These are phyloP conservation scores for Inosperma sp. DNA, from an alignment of 768 basidiomycete species.

Conservation along the genomic window DNA sequence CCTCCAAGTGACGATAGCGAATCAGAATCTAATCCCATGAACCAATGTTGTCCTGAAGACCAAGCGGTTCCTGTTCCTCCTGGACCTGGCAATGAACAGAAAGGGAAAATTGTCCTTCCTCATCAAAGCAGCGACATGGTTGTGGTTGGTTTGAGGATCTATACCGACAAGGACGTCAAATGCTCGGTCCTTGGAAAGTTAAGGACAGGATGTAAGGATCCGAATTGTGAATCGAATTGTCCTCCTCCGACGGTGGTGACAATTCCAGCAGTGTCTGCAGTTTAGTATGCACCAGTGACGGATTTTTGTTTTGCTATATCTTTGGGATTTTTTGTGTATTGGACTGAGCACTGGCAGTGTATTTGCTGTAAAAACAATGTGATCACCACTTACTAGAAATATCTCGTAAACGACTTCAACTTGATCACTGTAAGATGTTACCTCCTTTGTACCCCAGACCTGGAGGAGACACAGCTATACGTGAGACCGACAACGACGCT, in stretches of 20 bases:
- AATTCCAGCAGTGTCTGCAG: not conserved
- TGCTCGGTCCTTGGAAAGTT: conserved; percentile 31
- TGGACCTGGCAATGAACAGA: too few species aligned
- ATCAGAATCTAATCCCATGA: too few species aligned
- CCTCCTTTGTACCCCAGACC: conserved; percentile 14
- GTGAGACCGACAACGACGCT: conserved; percentile 80
- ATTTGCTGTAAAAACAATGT: not conserved
- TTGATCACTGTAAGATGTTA: too few species aligned
- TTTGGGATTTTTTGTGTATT: too few species aligned
- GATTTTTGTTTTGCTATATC: too few species aligned
- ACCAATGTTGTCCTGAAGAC: too few species aligned
- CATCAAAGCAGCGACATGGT: conserved; percentile 37
- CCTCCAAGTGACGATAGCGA: too few species aligned
- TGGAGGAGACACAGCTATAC: conserved; percentile 53
- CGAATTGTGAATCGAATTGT: conserved; percentile 11
- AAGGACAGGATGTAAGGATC: conserved; percentile 34
- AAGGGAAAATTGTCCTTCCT: conserved; percentile 19
- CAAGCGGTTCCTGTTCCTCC: too few species aligned
- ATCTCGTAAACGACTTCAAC: too few species aligned
- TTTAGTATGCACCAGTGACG: too few species aligned
- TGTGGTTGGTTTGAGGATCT: conserved; percentile 38
- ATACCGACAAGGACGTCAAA: conserved; percentile 42
- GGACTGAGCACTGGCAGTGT: too few species aligned
- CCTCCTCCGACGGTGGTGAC: not conserved
- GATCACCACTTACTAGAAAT: not conserved